A percentile compares a stretch with the other conserved stretches of the same genome.
phyloP scores from a whole-genome alignment of 805 yeast genomes.

The Ogataea nakhonphanomensis region DNA sequence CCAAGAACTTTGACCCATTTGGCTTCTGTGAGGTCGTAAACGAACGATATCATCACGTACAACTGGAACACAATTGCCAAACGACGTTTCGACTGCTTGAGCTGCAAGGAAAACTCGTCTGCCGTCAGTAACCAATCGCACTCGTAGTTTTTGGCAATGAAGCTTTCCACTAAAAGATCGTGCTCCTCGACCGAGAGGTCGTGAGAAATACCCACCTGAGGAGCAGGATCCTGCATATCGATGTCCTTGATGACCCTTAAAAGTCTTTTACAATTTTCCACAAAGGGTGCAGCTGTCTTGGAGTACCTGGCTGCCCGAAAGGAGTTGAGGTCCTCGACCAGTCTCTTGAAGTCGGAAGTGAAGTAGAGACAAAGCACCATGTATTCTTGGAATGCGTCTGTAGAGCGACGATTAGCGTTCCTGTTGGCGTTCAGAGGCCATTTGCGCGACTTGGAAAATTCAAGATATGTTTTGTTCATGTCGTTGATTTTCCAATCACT shows the following conservation, averaged over 20 bases:
- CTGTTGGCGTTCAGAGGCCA: constrained; percentile 15
- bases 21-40: constrained; percentile 17
- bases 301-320: constrained; percentile 14
- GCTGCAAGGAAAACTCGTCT: constrained; percentile 23
- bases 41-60: constrained; percentile 23
- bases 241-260: constrained; percentile 15
- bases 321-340: constrained; percentile 19
- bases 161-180: constrained; percentile 11
- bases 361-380: constrained; percentile 16
- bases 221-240: constrained; percentile 10
- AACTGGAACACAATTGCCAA: constrained; percentile 23
- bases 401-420: constrained; percentile 10
- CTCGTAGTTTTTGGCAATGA: constrained; percentile 18
- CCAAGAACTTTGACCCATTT: constrained; percentile 21
- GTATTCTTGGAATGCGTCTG: constrained; percentile 18
- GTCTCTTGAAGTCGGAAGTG: constrained; percentile 15
- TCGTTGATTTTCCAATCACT: constrained; percentile 28
- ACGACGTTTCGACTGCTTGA: constrained; percentile 17
- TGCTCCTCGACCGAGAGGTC: constrained; percentile 8
- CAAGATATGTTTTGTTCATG: constrained; percentile 16
- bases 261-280: constrained; percentile 14
- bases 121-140: constrained; percentile 29
- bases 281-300: constrained; percentile 8
- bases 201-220: neutral
- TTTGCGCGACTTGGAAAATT: constrained; percentile 17